Evolutionary conservation across 345 rosid species (phyloP), one percentile per base, ranked within the genome.

Genomic region (Pugionium dolabratum): DNA sequence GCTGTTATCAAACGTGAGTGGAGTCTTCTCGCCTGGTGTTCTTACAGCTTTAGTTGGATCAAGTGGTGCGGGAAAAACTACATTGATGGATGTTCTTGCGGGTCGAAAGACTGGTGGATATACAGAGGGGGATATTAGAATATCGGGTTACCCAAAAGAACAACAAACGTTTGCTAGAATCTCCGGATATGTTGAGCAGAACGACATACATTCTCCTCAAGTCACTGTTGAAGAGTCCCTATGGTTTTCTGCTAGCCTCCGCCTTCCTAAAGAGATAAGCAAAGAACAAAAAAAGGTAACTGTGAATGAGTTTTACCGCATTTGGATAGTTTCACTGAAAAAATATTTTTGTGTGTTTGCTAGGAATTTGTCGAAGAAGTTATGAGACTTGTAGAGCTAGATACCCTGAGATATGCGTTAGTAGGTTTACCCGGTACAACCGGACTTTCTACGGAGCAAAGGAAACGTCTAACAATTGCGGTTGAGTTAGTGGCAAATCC

Each of bases 401-500:
- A 85, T 59, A 58, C 66, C 49, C 69, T 92, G 54, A 81, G 90
- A 76, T 60, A 84, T 63, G 95, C 93, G 26, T 40, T 89, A 78
- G 95, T 92, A 51, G 98, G 98, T 70, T 75, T 92, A 75, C 93
- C 93, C 1, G 95, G 98, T 35, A 84, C 85, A 68, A 73, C 80
- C 25, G 96, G 98, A 51, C 84, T 92, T 54, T 92, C 98, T 33
- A 92, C 98, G 5, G 98, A 92, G 57, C 98, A 92, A 69, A 81
- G 98, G 75, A 92, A 92, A 73, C 85, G 98, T 35, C 68, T 92
- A 61, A 92, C 98, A 35, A 92, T 92, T 52, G 96, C 96, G 2
- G 96, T 92, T 69, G 98, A 92, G 83, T 88, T 92, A 64, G 98
- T 92, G 7, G 98, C 98, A 34, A 91, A 91, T 71, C 96, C 98